Evolutionary conservation across 495 filamentous ascomycete genomes (phyloP).

Genomic region (Penicillium bialowiezense): DNA sequence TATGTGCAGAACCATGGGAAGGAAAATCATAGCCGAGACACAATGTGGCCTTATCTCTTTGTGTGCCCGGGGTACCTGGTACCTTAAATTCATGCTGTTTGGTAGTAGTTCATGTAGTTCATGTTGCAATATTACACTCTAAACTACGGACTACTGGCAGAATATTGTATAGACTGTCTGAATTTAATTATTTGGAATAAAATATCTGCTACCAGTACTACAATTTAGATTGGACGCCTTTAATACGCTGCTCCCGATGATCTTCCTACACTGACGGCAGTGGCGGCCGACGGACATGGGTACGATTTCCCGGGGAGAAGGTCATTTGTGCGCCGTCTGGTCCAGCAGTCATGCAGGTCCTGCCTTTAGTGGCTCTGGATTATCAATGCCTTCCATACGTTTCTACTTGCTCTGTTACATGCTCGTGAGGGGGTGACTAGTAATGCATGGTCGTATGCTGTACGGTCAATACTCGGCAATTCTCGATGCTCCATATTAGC

Average conservation of each 20-base stretch:
- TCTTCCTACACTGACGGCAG: conserved; percentile 29
- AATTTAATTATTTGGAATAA: too few relatives aligned
- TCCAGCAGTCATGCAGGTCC: neutral
- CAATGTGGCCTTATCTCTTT: conserved; percentile 1
- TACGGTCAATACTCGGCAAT: too few relatives aligned
- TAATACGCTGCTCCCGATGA: conserved; percentile 16
- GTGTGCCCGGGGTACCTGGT: neutral
- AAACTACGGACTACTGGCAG: neutral
- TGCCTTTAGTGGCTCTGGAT: conserved; percentile 3
- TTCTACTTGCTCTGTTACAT: conserved; percentile 11
- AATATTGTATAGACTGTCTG: too few relatives aligned
- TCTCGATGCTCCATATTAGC: too few relatives aligned
- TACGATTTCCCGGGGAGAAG: conserved; percentile 9
- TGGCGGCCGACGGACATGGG: conserved; percentile 20
- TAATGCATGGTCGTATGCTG: too few relatives aligned
- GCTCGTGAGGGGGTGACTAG: too few relatives aligned
- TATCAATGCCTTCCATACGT: conserved; percentile 24
- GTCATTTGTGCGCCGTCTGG: neutral
- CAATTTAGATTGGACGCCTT: too few relatives aligned
- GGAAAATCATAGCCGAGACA: conserved; percentile 19
- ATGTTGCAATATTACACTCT: too few relatives aligned
- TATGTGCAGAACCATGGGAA: conserved; percentile 7
- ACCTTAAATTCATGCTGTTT: neutral
- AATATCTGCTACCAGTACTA: too few relatives aligned
- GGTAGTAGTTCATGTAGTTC: too few relatives aligned